These are phyloP conservation scores for Fusarium verrucosum DNA, from an alignment of 2,329 filamentous ascomycete genomes.

Conservation along the genomic window DNA sequence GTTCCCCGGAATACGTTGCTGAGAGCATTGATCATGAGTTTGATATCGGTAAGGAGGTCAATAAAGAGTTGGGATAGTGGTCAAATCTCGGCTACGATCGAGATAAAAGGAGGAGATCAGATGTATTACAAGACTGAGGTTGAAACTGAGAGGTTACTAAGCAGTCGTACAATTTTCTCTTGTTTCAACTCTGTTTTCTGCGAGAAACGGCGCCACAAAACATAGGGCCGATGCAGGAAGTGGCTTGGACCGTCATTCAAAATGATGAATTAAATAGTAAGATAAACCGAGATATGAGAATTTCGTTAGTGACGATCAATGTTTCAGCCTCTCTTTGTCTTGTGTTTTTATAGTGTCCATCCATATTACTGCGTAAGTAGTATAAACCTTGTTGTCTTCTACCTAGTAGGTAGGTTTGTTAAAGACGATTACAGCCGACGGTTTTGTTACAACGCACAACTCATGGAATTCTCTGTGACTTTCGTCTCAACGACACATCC, in stretches of 20 bases:
- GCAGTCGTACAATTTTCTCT: not conserved
- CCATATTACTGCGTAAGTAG: no score
- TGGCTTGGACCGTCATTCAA: not conserved
- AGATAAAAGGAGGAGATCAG: not conserved
- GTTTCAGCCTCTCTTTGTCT: not conserved
- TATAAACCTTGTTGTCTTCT: no score
- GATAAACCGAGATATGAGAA: not conserved
- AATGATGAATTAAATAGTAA: not conserved
- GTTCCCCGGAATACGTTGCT: not conserved
- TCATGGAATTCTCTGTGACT: no score
- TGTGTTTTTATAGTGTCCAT: no score
- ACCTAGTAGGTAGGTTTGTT: no score
- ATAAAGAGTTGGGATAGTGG: not conserved
- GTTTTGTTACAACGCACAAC: not conserved
- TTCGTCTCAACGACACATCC: no score
- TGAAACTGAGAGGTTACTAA: not conserved
- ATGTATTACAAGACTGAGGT: not conserved
- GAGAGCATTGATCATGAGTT: not conserved
- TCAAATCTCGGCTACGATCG: constrained; percentile 4
- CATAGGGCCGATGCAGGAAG: not conserved
- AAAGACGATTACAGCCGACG: no score
- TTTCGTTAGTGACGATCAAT: not conserved
- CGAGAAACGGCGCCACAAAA: not conserved
- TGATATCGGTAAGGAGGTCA: not conserved
- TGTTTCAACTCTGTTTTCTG: not conserved